Base-by-base conservation (phyloP, 352 stramenopile genomes). In the Globisporangium barbulae region DNA sequence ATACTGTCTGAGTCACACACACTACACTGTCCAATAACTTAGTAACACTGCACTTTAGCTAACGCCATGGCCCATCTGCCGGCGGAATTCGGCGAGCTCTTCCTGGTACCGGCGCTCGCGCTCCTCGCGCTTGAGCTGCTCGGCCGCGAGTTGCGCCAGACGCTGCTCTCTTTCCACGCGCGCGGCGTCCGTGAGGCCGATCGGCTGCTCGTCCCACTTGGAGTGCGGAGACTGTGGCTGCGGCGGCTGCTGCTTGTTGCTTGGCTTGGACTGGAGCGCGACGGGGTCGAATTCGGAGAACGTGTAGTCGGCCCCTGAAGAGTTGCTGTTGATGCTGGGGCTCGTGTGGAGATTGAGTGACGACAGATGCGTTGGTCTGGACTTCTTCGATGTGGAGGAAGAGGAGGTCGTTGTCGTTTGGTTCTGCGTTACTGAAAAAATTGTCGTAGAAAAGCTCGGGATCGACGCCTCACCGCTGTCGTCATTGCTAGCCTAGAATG, bases 101-200 rank as follows among this genome's bases (percentile, higher is more conserved):
- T 89, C 74, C 57, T 87, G 79, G 64, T 74, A 89, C 61, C 71
- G 70, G 0, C 64, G 72, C 30, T 89, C 77, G 8, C 79, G 77
- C 37, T 87, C 77, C 53, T 79, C 74, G 2, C 73, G 73, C 52
- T 65, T 70, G 21, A 58, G 62, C 21, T 67, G 63, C 28, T 72
- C 61, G 3, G 64, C 60, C 8, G 65, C 62, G 4, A 55, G 49
- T 19, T 58, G 69, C 50, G 61, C 57, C 4, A 71, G 47, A 5
- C 84, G 68, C 22, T 78, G 12, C 59, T 78, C 47, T 41, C 63
- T 53, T 45, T 86, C 68, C 0, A 64, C 39, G 22, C 61, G 66
- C 5, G 74, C 79, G 8, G 71, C 71, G n/a, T 77, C 72, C 15
- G 79, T 79, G 25, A 76, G 56, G 12, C 21, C 54, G 22, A 89